Evolutionary conservation across 805 yeast species (phyloP), one percentile per base, ranked within the genome.

Genomic region (Wickerhamiella dianesei): DNA sequence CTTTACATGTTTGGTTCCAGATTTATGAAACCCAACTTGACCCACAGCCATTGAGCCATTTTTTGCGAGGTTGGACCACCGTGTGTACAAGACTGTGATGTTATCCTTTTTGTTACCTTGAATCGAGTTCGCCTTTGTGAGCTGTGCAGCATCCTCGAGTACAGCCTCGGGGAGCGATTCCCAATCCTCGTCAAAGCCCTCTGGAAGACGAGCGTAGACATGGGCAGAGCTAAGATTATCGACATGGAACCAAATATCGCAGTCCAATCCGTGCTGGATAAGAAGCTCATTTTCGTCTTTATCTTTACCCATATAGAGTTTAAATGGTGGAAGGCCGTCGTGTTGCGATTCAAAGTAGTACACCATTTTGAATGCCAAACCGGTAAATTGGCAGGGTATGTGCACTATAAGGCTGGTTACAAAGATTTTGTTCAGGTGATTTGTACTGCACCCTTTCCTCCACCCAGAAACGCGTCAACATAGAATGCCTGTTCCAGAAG

Each of bases 161-260:
- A 80, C 65, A 2, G 63, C 70, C 14, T 67, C 66, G 1, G 81
- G 81, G 16, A 82, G 73, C 21, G 64, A 65, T 3, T 69, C 73
- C 60, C 74, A 64, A 4, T 50, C 42, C 55, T 42, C 67, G 65
- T 46, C 19, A n/a, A 6, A 14, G 13, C 73, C 78, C 19, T 70
- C 74, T 2, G 70, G 65, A 18, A 79, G 61, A 47, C 84, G 72
- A 21, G 82, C 64, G 56, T 84, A 84, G 8, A 84, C 71, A 59
- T 84, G 94, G 0, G 88, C 92, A 40, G 86, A 78, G 3, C 86
- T 79, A 43, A 76, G 67, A 53, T 79, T 80, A 53, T 81, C 88
- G 5, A 80, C 86, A 61, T 82, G 94, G 57, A 84, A 83, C 69
- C 94, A 83, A 3, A 81, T 65, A 59, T 82, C 79, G 48, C 73